Conservation (phyloP, 495 filamentous ascomycete species). For the Cetradonia linearis region DNA sequence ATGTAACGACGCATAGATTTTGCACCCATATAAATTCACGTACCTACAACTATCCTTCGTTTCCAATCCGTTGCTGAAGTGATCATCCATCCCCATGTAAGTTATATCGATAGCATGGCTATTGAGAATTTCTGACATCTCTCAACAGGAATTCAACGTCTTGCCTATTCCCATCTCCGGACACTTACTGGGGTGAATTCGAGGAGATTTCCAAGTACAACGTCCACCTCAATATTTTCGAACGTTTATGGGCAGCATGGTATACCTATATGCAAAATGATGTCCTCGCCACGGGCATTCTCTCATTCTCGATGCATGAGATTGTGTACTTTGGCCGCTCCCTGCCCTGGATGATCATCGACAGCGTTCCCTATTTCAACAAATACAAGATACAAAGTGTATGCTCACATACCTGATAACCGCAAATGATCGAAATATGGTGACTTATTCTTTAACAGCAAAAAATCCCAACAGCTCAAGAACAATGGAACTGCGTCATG, state of each 20-base stretch:
- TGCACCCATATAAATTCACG: not conserved
- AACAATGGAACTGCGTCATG: conserved; percentile 89
- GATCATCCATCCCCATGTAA: not conserved
- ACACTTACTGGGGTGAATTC: conserved; percentile 70
- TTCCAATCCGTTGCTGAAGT: too few relatives aligned
- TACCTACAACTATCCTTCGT: not conserved
- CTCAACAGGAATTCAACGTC: conserved; percentile 46
- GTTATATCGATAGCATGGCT: not conserved
- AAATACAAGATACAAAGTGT: conserved; percentile 91
- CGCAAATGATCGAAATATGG: not conserved
- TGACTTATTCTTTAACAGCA: conserved; percentile 39
- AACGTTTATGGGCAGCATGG: conserved; percentile 88
- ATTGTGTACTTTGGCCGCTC: conserved; percentile 86
- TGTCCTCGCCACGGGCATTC: conserved; percentile 86
- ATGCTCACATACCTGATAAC: not conserved
- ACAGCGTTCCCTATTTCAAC: conserved; percentile 74
- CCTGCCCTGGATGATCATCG: conserved; percentile 89
- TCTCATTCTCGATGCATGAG: conserved; percentile 96
- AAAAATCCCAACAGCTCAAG: conserved; percentile 79
- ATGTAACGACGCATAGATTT: not conserved
- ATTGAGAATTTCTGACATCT: not conserved
- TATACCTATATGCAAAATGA: conserved; percentile 99
- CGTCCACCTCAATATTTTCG: conserved; percentile 72
- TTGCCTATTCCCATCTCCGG: conserved; percentile 39
- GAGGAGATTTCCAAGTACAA: conserved; percentile 81